phyloP scores from a whole-genome alignment of 78 protist genomes.

The Tieghemostelium lacteum region DNA sequence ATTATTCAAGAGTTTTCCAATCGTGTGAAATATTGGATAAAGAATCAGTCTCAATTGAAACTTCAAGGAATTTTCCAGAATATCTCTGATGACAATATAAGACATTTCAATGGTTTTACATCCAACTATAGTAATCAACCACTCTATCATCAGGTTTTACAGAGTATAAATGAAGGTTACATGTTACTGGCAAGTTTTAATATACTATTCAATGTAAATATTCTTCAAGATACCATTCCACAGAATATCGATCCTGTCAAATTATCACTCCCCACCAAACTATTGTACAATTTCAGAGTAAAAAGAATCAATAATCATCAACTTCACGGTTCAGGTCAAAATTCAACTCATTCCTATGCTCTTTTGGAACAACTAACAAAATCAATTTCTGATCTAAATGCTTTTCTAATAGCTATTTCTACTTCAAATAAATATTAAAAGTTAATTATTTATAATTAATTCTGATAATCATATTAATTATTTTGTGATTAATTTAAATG shows the following conservation, averaged over 20 bases:
- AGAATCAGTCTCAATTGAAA: constrained; percentile 10
- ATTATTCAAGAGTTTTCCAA: constrained; percentile 5
- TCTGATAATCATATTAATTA: too few species aligned
- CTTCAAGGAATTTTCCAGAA: not conserved
- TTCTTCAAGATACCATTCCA: not conserved
- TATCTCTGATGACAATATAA: not conserved
- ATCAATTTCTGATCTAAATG: too few species aligned
- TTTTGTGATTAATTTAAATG: too few species aligned
- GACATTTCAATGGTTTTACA: constrained; percentile 16
- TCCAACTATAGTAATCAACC: not conserved
- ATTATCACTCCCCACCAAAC: too few species aligned
- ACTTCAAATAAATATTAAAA: too few species aligned
- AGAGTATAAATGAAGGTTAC: constrained; percentile 10
- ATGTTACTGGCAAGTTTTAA: not conserved
- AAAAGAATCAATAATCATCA: not conserved
- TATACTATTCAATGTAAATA: not conserved
- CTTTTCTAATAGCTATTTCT: too few species aligned
- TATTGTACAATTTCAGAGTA: not conserved
- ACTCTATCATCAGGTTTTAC: constrained; percentile 9
- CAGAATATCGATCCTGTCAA: too few species aligned
- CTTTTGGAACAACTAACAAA: not conserved
- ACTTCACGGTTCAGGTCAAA: not conserved
- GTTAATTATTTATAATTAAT: too few species aligned
- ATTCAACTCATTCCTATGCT: constrained; percentile 7
- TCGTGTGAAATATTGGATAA: constrained; percentile 21